Evolutionary conservation across 495 filamentous ascomycete species (phyloP).

Genomic region (Talaromyces liani): DNA sequence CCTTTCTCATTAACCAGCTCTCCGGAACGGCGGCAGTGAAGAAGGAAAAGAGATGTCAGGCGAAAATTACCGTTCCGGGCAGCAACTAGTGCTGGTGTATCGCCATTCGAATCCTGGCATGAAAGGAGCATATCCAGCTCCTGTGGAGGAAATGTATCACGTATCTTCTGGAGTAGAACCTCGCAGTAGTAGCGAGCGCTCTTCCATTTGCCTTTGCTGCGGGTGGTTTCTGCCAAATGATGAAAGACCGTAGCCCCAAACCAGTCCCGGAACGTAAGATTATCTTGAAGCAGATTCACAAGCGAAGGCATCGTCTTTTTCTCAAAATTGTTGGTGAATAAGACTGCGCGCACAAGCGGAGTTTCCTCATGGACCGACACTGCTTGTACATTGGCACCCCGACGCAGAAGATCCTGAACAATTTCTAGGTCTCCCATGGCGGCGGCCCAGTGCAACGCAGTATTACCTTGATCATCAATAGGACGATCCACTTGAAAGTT

Average conservation of each 20-base stretch:
- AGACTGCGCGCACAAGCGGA: constrained; percentile 84
- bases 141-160: constrained; percentile 55
- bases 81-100: constrained; percentile 84
- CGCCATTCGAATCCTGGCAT: constrained; percentile 76
- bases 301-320: constrained; percentile 76
- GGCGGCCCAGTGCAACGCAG: constrained; percentile 90
- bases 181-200: constrained; percentile 90
- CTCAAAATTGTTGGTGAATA: constrained; percentile 94
- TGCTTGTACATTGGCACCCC: constrained; percentile 57
- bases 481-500: constrained; percentile 80
- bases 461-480: constrained; percentile 84
- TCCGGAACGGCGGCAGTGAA: constrained; percentile 60
- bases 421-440: constrained; percentile 97
- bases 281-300: constrained; percentile 70
- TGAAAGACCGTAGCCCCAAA: constrained; percentile 82
- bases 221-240: constrained; percentile 80
- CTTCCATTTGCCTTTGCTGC: constrained; percentile 67
- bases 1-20: constrained; percentile 75
- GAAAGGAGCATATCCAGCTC: constrained; percentile 60
- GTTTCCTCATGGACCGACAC: constrained; percentile 81
- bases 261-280: constrained; percentile 66
- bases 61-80: constrained; percentile 55
- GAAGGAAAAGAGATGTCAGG: constrained; percentile 34
- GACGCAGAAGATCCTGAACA: constrained; percentile 72
- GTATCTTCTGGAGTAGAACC: constrained; percentile 75